Evolutionary conservation across 306 rosid species (phyloP), one percentile per base, ranked within the genome.

Genomic region (Quercus berberidifolia): DNA sequence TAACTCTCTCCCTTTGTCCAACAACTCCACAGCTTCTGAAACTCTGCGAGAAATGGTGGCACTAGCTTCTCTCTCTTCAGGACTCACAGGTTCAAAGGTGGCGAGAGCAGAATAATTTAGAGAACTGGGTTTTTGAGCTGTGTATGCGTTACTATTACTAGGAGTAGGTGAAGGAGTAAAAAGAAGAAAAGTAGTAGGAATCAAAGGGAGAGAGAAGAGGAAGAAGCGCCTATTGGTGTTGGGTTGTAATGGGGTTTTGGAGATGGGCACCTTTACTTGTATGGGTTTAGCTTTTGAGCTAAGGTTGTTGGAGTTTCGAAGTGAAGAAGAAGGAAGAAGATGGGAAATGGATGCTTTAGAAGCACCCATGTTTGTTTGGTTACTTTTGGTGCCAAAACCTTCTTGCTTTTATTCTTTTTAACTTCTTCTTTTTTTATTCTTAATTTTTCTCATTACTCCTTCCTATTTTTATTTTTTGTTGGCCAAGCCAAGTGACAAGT

Each of bases 1-100:
- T 75, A 87, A 87, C 49, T 88, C 94, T 69, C 89, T 91, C 19
- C 94, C 98, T 74, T 85, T 93, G 74, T 91, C 96, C 85, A 91
- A 84, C 86, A 91, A 83, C 19, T 86, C 90, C 77, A 88, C 86
- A 2, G 91, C 94, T 28, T 81, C 87, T 4, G 97, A 84, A 30
- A 90, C 81, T 86, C 94, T 87, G 15, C 43, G 81, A 17, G 94
- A 84, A 73, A 84, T 72, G 28, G 75, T 73, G 73, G 80, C 70
- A 74, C 94, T 93, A 1, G 91, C 92, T 49, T 84, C 86, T 83
- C 76, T 86, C 75, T 93, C 93, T 6, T 83, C 72, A 12, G 82
- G 19, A 72, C 78, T 88, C 9, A 89, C 83, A 1, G 94, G 97
- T 69, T 93, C 91, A 78, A 77, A 92, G 75, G 49, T 67, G 52